These are phyloP conservation scores for Emericellopsis cladophorae DNA, from an alignment of 2,329 filamentous ascomycete species.

Conservation along the genomic window DNA sequence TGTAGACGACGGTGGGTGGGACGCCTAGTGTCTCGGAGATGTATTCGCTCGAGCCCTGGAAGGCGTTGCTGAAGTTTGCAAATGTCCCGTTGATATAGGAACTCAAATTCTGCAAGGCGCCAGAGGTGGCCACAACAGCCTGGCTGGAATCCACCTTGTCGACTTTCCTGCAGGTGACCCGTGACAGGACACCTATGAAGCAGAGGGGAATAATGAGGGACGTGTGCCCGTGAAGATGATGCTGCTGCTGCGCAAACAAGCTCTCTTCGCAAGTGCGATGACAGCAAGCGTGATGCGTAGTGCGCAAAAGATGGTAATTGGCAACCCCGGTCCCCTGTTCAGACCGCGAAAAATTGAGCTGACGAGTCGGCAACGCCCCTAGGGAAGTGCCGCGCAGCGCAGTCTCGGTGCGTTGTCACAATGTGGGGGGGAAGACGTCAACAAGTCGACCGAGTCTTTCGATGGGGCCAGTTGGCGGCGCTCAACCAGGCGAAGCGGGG, in stretches of 20 bases:
- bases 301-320: too few species aligned
- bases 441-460: not conserved
- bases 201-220: not conserved
- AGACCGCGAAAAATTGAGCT: too few species aligned
- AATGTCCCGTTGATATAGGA: conserved; percentile 43
- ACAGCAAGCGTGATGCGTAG: too few species aligned
- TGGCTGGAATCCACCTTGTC: conserved; percentile 50
- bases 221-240: not conserved
- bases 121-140: conserved; percentile 45
- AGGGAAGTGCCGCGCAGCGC: not conserved
- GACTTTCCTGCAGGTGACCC: conserved; percentile 9
- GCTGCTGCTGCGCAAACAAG: too few species aligned
- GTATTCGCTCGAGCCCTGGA: conserved; percentile 37
- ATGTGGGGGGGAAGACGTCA: not conserved
- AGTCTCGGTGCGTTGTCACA: not conserved
- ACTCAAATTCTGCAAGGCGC: conserved; percentile 48
- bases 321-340: too few species aligned
- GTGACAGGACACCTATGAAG: conserved; percentile 5
- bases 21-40: conserved; percentile 37
- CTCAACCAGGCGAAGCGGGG: conserved; percentile 8
- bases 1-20: conserved; percentile 34
- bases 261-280: too few species aligned
- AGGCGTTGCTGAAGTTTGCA: conserved; percentile 31
- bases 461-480: conserved; percentile 2
- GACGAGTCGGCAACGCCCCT: too few species aligned